A percentile compares a stretch with the other conserved stretches of the same genome.
phyloP scores from a whole-genome alignment of 2,329 filamentous ascomycete genomes.

The Colletotrichum acutatum region DNA sequence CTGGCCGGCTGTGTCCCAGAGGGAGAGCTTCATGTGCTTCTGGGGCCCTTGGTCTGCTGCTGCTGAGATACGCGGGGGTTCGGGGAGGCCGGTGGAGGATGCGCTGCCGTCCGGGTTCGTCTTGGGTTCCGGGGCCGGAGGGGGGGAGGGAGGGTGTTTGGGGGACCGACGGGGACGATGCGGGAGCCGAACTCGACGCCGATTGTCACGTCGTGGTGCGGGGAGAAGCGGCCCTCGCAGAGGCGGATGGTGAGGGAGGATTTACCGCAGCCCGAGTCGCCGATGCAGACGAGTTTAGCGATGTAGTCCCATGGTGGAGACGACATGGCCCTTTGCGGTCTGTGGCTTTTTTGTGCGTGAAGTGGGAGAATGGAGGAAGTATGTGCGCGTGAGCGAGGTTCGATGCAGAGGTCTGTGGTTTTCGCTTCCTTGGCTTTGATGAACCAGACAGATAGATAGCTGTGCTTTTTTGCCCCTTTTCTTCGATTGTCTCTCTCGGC shows the following conservation, averaged over 20 bases:
- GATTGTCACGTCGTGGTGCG: conserved; percentile 96
- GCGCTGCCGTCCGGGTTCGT: conserved; percentile 26
- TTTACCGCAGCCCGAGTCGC: conserved; percentile 96
- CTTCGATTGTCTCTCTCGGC: neutral
- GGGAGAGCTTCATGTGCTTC: conserved; percentile 89
- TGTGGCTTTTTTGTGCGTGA: conserved; percentile 17
- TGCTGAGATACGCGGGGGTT: conserved; percentile 57
- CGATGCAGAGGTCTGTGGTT: conserved; percentile 19
- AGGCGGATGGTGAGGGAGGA: conserved; percentile 93
- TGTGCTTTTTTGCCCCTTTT: neutral
- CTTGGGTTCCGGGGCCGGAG: conserved; percentile 35
- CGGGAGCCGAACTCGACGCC: conserved; percentile 95
- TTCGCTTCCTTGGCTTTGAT: neutral
- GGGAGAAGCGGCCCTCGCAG: conserved; percentile 94
- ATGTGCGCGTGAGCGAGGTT: neutral
- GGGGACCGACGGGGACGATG: conserved; percentile 90
- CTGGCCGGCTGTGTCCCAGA: conserved; percentile 97
- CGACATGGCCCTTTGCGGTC: conserved; percentile 58
- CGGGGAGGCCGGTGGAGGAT: conserved; percentile 58
- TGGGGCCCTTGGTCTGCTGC: conserved; percentile 50
- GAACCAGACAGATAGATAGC: neutral
- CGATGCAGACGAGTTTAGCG: conserved; percentile 97
- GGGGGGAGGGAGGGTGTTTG: conserved; percentile 65
- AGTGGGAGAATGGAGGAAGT: conserved; percentile 11
- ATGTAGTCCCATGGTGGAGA: conserved; percentile 95